A percentile compares a stretch with the other conserved stretches of the same genome.
Evolutionary conservation across 345 rosid species (phyloP).

Genomic region (Cardamine resedifolia): DNA sequence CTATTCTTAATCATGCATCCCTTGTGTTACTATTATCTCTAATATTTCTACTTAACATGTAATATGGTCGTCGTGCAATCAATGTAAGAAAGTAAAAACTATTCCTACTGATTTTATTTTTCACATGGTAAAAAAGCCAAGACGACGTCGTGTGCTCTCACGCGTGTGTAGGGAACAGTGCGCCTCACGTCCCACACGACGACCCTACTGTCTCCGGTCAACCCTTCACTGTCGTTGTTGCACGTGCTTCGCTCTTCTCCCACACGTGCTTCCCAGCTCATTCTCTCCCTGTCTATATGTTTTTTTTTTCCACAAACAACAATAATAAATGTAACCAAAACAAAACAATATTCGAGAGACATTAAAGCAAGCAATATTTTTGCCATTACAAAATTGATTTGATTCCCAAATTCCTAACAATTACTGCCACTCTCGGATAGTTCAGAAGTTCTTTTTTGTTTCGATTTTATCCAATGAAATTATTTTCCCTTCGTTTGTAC

Average conservation of each 20-base stretch:
- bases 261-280: conserved; percentile 40
- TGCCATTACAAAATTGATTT: conserved; percentile 9
- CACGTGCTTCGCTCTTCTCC: conserved; percentile 32
- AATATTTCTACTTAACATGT: too few relatives aligned
- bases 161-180: conserved; percentile 26
- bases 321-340: background rate
- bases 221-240: conserved; percentile 41
- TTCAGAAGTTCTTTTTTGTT: conserved; percentile 28
- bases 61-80: too few relatives aligned
- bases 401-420: conserved; percentile 37
- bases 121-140: too few relatives aligned
- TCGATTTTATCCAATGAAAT: conserved; percentile 22
- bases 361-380: background rate
- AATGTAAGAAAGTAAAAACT: too few relatives aligned
- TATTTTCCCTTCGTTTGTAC: background rate
- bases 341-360: background rate
- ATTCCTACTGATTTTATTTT: too few relatives aligned
- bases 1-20: too few relatives aligned
- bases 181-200: conserved; percentile 23
- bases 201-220: conserved; percentile 36
- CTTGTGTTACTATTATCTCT: too few relatives aligned
- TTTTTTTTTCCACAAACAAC: conserved; percentile 9
- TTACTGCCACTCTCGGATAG: conserved; percentile 31
- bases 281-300: conserved; percentile 13
- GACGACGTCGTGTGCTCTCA: background rate